Conservation (phyloP, 2,329 filamentous ascomycete species). For the Colletotrichum sp. region DNA sequence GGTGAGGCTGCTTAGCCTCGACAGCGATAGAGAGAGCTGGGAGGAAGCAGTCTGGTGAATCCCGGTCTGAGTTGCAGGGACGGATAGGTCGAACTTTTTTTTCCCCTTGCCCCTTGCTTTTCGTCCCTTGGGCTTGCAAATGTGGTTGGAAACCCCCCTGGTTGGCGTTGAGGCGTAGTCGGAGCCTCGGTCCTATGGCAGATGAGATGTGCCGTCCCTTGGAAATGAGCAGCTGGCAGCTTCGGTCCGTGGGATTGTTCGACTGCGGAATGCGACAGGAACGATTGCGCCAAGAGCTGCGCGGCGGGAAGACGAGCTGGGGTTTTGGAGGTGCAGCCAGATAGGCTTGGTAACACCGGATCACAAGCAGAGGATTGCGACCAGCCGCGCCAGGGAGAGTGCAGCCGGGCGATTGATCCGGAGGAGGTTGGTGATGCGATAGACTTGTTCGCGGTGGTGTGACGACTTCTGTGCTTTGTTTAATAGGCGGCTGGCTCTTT, state of each 20-base stretch:
- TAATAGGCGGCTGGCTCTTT: neutral
- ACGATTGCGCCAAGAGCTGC: neutral
- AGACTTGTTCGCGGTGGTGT: neutral
- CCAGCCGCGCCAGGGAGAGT: neutral
- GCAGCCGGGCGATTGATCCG: neutral
- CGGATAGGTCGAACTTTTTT: neutral
- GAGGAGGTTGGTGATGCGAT: neutral
- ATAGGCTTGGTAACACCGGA: neutral
- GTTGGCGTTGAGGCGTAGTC: neutral
- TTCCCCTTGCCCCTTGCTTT: neutral
- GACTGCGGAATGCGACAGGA: neutral
- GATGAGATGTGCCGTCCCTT: neutral
- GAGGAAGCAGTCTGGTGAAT: neutral
- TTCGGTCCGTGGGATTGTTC: neutral
- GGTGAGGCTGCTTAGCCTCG: neutral
- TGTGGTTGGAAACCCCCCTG: neutral
- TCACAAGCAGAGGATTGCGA: neutral
- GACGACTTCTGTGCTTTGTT: neutral
- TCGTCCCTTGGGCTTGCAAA: neutral
- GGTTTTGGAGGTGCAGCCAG: neutral
- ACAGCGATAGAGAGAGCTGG: neutral
- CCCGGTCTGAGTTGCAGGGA: neutral
- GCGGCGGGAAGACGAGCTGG: slow-evolving; percentile 1
- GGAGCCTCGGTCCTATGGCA: neutral
- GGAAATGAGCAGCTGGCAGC: neutral